These are phyloP conservation scores for Trichoderma sp. DNA, from an alignment of 2,329 filamentous ascomycete genomes.

Conservation along the genomic window DNA sequence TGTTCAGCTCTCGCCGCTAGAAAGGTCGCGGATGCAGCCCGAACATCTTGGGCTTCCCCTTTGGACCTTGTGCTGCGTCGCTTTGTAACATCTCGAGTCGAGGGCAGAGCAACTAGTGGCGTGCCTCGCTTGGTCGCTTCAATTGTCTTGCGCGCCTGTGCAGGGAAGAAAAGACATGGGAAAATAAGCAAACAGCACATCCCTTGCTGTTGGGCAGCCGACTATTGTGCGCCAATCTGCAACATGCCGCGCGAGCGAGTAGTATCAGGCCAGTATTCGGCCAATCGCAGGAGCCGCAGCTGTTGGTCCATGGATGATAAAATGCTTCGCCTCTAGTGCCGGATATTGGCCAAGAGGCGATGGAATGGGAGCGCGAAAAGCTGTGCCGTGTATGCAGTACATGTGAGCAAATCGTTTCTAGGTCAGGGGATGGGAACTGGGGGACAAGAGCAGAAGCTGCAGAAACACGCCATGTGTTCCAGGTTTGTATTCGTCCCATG, in stretches of 20 bases:
- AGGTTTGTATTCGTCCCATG: neutral
- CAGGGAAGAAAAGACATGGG: neutral
- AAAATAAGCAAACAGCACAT: neutral
- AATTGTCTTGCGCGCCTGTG: neutral
- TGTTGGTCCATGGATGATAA: neutral
- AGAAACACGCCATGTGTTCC: neutral
- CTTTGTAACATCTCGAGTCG: neutral
- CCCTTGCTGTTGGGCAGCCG: neutral
- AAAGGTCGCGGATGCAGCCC: neutral
- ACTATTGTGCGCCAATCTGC: constrained; percentile 20
- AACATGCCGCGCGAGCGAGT: constrained; percentile 3
- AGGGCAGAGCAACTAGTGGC: neutral
- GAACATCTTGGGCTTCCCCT: neutral
- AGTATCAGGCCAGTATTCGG: constrained; percentile 7
- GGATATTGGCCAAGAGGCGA: neutral
- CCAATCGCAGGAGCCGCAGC: neutral
- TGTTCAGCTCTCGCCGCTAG: constrained; percentile 1
- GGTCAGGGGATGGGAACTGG: neutral
- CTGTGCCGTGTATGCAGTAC: neutral
- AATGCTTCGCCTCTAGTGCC: constrained; percentile 4
- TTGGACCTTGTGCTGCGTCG: neutral
- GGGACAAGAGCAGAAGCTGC: neutral
- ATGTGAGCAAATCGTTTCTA: neutral
- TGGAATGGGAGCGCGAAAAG: neutral
- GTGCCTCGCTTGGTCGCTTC: neutral